Evolutionary conservation across 2,329 filamentous ascomycete species (phyloP), one percentile per base, ranked within the genome.

Genomic region (Penicillium sp.): DNA sequence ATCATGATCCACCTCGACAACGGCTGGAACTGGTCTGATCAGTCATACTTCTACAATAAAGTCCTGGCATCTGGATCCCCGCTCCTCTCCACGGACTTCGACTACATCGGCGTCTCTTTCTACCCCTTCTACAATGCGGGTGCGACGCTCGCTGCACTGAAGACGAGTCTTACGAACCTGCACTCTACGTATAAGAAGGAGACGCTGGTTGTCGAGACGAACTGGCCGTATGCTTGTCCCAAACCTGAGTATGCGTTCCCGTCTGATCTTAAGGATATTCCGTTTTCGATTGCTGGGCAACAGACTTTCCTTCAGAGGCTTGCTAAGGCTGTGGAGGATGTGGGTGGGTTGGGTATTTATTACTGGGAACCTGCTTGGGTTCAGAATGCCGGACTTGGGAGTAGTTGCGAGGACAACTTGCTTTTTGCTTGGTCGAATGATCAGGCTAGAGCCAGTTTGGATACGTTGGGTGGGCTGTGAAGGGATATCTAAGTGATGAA

Each of bases 331-430:
- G 80, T 89, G 0, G 74, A 76, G 1, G 78, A 73, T 1, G 80
- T 84, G 0, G 78, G 80, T 1, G 85, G 85, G 0, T 71, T 76
- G 28, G 88, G 87, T 0, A 42, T 90, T 8, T 89, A 87, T 59
- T 90, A 90, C 62, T 90, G 88, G 88, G 88, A 91, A 69, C 87
- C 87, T 0, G 84, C 83, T 0, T 90, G 86, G 86, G 77, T 89
- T 59, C 77, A 84, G 40, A 90, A 89, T 70, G 80, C 82, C 11
- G 80, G 72, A 0, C 70, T 89, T 49, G 87, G 87, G 1, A 88
- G 85, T 17, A 86, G 84, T 40, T 89, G 87, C 66, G 75, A 77
- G 17, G 84, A 84, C 62, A 88, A 87, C 70, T 76, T 85, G 42
- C 78, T 89, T 79, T 84, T 88, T 50, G 75, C 78, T 55, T 79